Percentiles rank a stretch among this genome's conserved stretches.
Conservation (phyloP, 169 alveolate species). For the Plasmodium yoelii region DNA sequence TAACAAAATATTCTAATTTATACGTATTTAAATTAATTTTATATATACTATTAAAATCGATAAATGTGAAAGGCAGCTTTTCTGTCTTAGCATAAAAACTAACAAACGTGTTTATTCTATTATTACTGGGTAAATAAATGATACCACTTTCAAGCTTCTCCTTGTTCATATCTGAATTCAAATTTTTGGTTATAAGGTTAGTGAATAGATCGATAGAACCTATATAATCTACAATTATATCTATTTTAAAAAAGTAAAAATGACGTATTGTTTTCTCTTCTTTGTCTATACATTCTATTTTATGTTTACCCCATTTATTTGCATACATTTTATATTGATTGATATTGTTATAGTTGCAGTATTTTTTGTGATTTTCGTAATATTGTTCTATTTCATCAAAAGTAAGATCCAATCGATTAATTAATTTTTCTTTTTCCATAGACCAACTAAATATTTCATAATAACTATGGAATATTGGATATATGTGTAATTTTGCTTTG, state of each 20-base stretch:
- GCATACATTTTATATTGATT: background rate
- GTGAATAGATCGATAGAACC: background rate
- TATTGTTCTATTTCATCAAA: slow-evolving; percentile 43
- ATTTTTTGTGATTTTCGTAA: slow-evolving; percentile 16
- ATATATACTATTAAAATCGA: slow-evolving; percentile 22
- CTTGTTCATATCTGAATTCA: background rate
- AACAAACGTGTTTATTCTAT: slow-evolving; percentile 14
- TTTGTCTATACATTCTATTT: background rate
- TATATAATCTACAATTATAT: slow-evolving; percentile 37
- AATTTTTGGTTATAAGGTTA: no score
- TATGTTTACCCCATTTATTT: no score
- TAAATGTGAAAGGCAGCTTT: background rate
- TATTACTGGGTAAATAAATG: slow-evolving; percentile 1
- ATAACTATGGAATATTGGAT: slow-evolving; percentile 62
- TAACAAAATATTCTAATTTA: slow-evolving; percentile 56
- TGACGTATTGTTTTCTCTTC: slow-evolving; percentile 18
- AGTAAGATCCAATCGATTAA: slow-evolving; percentile 20
- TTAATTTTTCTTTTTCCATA: background rate
- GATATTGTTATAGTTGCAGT: background rate
- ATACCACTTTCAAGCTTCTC: slow-evolving; percentile 1
- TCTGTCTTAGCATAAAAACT: slow-evolving; percentile 6
- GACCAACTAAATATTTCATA: slow-evolving; percentile 8
- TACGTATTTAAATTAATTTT: slow-evolving; percentile 11
- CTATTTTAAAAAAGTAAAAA: slow-evolving; percentile 23
- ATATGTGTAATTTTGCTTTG: slow-evolving; percentile 20